Conservation (phyloP, 352 stramenopile species). For the Globisporangium splendens region DNA sequence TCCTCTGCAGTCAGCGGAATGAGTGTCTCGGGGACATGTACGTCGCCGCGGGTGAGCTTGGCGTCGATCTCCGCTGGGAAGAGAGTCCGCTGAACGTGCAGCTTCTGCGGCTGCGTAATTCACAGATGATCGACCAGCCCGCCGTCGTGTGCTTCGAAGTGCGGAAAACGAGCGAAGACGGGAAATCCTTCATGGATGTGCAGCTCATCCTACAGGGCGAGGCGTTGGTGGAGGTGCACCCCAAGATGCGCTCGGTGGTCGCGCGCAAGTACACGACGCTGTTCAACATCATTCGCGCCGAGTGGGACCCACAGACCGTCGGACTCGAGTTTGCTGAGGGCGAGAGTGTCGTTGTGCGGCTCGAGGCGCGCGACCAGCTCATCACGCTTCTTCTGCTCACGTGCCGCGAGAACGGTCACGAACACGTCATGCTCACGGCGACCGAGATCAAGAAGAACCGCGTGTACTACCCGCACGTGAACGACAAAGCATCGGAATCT, state of each 20-base stretch:
- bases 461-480: slow-evolving; percentile 59
- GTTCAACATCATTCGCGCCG: slow-evolving; percentile 43
- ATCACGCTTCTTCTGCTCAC: slow-evolving; percentile 61
- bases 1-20: slow-evolving; percentile 52
- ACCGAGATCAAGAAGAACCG: slow-evolving; percentile 46
- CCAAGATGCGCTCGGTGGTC: slow-evolving; percentile 53
- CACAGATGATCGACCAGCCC: slow-evolving; percentile 48
- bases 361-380: slow-evolving; percentile 59
- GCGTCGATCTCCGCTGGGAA: slow-evolving; percentile 33
- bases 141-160: slow-evolving; percentile 70
- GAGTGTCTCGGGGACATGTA: slow-evolving; percentile 63
- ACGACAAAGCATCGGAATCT: slow-evolving; percentile 19
- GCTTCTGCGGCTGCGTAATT: slow-evolving; percentile 56
- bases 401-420: slow-evolving; percentile 51
- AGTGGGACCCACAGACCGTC: slow-evolving; percentile 53
- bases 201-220: slow-evolving; percentile 66
- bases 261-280: slow-evolving; percentile 52
- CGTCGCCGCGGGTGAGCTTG: slow-evolving; percentile 36
- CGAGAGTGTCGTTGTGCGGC: slow-evolving; percentile 46
- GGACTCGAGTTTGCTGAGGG: slow-evolving; percentile 64
- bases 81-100: slow-evolving; percentile 41
- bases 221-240: slow-evolving; percentile 58
- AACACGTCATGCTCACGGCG: slow-evolving; percentile 41
- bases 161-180: slow-evolving; percentile 36
- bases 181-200: slow-evolving; percentile 43